Percentiles rank a stretch among this genome's conserved stretches.
Evolutionary conservation across 441 rosid species (phyloP).

Genomic region (Pelargonium citronellum): DNA sequence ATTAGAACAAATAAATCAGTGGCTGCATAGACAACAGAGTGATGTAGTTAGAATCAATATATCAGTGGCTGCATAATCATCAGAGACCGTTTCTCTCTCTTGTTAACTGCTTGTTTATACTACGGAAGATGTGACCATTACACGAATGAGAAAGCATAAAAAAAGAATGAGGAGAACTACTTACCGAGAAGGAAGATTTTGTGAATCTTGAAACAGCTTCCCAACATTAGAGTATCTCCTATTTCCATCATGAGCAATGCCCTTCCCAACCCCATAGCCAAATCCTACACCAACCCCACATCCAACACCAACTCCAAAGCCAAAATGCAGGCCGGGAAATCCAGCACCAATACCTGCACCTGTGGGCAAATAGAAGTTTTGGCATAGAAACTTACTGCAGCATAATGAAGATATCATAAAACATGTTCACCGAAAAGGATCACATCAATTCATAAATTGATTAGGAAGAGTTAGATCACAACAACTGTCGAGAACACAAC

Average conservation of each 20-base stretch:
- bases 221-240: slow-evolving; percentile 47
- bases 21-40: background rate
- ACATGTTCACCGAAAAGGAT: background rate
- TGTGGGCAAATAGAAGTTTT: slow-evolving; percentile 16
- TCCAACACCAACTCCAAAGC: slow-evolving; percentile 72
- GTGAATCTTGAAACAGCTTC: slow-evolving; percentile 26
- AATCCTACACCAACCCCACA: slow-evolving; percentile 88
- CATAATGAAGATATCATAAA: background rate
- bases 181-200: slow-evolving; percentile 42
- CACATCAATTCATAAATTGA: background rate
- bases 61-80: background rate
- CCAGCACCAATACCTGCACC: slow-evolving; percentile 87
- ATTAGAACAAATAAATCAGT: background rate
- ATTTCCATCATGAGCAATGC: slow-evolving; percentile 56
- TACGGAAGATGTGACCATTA: too few species aligned
- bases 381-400: background rate
- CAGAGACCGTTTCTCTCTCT: background rate
- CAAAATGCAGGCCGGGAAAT: slow-evolving; percentile 72
- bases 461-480: background rate
- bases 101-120: too few species aligned
- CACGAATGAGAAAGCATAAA: background rate
- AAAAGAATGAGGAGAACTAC: slow-evolving; percentile 12
- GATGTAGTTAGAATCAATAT: background rate
- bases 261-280: slow-evolving; percentile 80
- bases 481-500: background rate